These are phyloP conservation scores for Nepenthes gracilis DNA, from an alignment of 148 eudicot genomes.

Conservation along the genomic window DNA sequence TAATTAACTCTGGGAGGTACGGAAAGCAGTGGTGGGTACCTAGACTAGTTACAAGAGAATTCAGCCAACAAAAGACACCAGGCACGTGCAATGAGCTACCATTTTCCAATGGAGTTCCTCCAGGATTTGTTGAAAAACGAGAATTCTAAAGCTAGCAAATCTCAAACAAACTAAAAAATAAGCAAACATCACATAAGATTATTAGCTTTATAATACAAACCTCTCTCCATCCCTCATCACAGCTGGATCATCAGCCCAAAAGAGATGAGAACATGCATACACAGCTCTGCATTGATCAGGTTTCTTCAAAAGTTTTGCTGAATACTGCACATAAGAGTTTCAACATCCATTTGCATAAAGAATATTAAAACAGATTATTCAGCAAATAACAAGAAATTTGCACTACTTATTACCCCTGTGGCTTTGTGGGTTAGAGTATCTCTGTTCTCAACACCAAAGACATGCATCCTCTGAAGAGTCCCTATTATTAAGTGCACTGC, in stretches of 20 bases:
- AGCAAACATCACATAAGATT: too few relatives aligned
- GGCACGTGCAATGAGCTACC: too few relatives aligned
- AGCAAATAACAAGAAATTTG: not conserved
- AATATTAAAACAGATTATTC: constrained; percentile 1
- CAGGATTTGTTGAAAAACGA: too few relatives aligned
- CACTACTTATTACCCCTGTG: constrained; percentile 62
- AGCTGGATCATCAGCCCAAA: constrained; percentile 84
- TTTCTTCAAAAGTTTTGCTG: constrained; percentile 98
- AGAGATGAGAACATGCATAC: constrained; percentile 90
- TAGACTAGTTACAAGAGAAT: too few relatives aligned
- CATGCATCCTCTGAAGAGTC: constrained; percentile 85
- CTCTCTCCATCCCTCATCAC: constrained; percentile 86
- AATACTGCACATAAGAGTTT: constrained; percentile 45
- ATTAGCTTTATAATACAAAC: constrained; percentile 15
- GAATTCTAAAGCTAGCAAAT: too few relatives aligned
- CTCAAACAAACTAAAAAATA: too few relatives aligned
- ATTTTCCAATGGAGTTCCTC: too few relatives aligned
- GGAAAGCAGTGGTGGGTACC: too few relatives aligned
- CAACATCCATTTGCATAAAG: constrained; percentile 1
- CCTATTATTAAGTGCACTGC: constrained; percentile 82
- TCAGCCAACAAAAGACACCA: too few relatives aligned
- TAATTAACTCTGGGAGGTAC: too few relatives aligned
- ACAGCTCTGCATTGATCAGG: constrained; percentile 98
- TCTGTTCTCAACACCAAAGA: constrained; percentile 94
- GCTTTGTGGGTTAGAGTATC: constrained; percentile 98